phyloP scores from a whole-genome alignment of 2,329 filamentous ascomycete genomes.

The Monilinia fructicola region DNA sequence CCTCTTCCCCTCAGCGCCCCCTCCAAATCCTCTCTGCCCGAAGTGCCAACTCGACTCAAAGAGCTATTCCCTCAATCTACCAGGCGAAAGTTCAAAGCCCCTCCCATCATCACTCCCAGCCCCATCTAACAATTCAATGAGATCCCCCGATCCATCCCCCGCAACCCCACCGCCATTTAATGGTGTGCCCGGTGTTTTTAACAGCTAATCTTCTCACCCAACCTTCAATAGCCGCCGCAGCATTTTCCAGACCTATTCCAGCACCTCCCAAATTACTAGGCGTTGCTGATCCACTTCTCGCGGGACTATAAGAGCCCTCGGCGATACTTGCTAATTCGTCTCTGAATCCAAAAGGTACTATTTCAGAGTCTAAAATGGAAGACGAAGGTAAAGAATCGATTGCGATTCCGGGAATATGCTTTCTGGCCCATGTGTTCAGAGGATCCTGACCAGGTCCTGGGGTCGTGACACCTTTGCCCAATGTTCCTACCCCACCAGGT shows the following conservation, averaged over 20 bases:
- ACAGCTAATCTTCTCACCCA: conserved; percentile 84
- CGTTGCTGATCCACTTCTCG: conserved; percentile 40
- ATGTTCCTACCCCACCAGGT: conserved; percentile 84
- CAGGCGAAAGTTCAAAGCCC: conserved; percentile 36
- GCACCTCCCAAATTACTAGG: conserved; percentile 48
- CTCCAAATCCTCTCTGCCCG: conserved; percentile 33
- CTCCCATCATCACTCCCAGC: conserved; percentile 56
- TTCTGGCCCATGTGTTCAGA: conserved; percentile 79
- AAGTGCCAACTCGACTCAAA: conserved; percentile 19
- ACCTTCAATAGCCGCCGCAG: conserved; percentile 82
- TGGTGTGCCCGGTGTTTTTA: conserved; percentile 49
- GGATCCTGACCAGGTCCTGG: conserved; percentile 83
- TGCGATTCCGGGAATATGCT: conserved; percentile 76
- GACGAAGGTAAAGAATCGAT: conserved; percentile 67
- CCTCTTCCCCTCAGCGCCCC: conserved; percentile 26
- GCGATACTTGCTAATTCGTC: conserved; percentile 45
- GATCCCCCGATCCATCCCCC: conserved; percentile 54
- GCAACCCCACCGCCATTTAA: conserved; percentile 41
- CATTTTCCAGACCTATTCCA: conserved; percentile 66
- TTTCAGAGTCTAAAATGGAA: conserved; percentile 62
- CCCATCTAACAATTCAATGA: conserved; percentile 70
- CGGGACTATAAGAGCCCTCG: conserved; percentile 41
- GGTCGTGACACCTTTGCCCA: conserved; percentile 66
- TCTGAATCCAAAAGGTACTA: conserved; percentile 54
- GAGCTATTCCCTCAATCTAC: conserved; percentile 29